phyloP scores from a whole-genome alignment of 2,329 filamentous ascomycete species.

The Tolypocladium capitatum region DNA sequence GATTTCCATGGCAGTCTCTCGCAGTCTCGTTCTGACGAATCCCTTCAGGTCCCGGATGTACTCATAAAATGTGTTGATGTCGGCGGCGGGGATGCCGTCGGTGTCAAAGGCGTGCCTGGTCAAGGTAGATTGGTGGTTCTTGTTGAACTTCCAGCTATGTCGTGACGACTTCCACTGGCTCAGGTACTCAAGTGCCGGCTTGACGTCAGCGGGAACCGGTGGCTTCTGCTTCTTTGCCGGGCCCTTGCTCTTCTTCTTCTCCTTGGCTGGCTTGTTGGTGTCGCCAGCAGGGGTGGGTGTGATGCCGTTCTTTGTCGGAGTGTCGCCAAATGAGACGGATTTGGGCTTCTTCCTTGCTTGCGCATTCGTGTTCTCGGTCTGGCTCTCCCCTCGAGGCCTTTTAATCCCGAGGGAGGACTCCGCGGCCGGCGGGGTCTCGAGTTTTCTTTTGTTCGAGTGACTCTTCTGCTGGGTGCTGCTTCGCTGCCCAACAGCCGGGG shows the following conservation, averaged over 20 bases:
- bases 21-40: slow-evolving; percentile 54
- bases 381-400: slow-evolving; percentile 19
- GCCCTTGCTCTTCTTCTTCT: slow-evolving; percentile 23
- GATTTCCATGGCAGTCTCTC: slow-evolving; percentile 50
- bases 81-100: slow-evolving; percentile 53
- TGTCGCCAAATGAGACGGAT: slow-evolving; percentile 36
- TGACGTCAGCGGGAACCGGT: slow-evolving; percentile 30
- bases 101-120: slow-evolving; percentile 71
- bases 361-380: slow-evolving; percentile 12
- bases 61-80: slow-evolving; percentile 56
- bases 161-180: slow-evolving; percentile 59
- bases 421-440: slow-evolving; percentile 19
- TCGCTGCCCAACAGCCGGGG: slow-evolving; percentile 24
- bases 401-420: slow-evolving; percentile 18
- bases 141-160: slow-evolving; percentile 86
- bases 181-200: slow-evolving; percentile 63
- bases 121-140: slow-evolving; percentile 75
- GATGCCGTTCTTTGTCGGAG: slow-evolving; percentile 20
- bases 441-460: slow-evolving; percentile 25
- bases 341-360: slow-evolving; percentile 25
- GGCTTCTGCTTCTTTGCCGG: slow-evolving; percentile 24
- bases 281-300: slow-evolving; percentile 8
- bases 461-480: slow-evolving; percentile 17
- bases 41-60: slow-evolving; percentile 76
- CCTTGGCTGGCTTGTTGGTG: slow-evolving; percentile 19